Conservation (phyloP, 2,329 filamentous ascomycete genomes). For the Dothiorella sarmentorum region DNA sequence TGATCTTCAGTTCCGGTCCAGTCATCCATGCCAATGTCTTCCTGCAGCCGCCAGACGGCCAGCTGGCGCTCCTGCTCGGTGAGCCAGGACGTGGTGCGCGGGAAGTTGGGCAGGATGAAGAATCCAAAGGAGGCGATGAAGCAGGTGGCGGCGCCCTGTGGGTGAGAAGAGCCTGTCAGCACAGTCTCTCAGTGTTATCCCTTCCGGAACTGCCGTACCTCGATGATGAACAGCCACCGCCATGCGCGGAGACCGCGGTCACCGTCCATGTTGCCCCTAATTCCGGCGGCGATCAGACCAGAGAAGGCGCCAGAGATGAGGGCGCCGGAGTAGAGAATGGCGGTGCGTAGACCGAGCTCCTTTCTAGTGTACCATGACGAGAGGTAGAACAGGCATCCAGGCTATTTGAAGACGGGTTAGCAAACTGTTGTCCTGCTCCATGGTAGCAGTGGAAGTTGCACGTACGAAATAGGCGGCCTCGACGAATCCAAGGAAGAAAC, state of each 20-base stretch:
- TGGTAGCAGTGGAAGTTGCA: conserved; percentile 28
- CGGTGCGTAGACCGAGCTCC: conserved; percentile 64
- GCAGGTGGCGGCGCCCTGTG: conserved; percentile 33
- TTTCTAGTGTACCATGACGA: conserved; percentile 67
- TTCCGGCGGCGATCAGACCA: conserved; percentile 57
- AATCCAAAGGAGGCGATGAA: conserved; percentile 55
- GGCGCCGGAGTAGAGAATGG: conserved; percentile 64
- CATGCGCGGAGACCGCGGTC: conserved; percentile 56
- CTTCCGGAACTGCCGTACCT: too few relatives aligned
- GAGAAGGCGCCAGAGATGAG: conserved; percentile 71
- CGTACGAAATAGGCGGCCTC: conserved; percentile 48
- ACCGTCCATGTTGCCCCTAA: conserved; percentile 63
- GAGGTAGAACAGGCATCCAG: conserved; percentile 62
- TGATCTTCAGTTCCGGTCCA: conserved; percentile 36
- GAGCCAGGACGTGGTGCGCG: conserved; percentile 45
- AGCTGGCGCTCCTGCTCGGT: conserved; percentile 39
- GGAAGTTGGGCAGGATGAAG: conserved; percentile 66
- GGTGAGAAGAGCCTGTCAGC: too few relatives aligned
- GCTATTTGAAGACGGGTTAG: conserved; percentile 30
- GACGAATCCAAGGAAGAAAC: conserved; percentile 53
- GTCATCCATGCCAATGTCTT: conserved; percentile 41
- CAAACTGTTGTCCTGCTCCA: conserved; percentile 24
- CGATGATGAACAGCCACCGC: conserved; percentile 36
- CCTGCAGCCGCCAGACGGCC: conserved; percentile 35
- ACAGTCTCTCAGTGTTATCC: too few relatives aligned